Conservation (phyloP, 441 rosid species). For the Eruca vesicaria region DNA sequence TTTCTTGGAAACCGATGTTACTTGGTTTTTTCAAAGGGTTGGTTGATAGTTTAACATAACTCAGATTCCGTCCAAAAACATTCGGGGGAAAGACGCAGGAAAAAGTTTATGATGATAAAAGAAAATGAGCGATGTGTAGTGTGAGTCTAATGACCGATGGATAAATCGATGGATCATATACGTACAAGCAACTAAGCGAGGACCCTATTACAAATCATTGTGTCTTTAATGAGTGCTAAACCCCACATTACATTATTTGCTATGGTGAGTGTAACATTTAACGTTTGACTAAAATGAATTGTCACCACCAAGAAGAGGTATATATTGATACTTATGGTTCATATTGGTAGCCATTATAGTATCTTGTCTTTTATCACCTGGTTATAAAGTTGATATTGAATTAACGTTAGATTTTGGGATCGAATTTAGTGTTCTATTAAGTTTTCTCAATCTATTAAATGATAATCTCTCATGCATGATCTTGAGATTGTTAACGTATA, state of each 20-base stretch:
- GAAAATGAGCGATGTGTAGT: conserved; percentile 3
- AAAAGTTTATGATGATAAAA: conserved; percentile 6
- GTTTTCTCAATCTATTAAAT: not conserved
- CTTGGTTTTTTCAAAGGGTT: not conserved
- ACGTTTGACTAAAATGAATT: conserved; percentile 24
- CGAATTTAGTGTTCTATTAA: not conserved
- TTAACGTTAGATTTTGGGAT: not conserved
- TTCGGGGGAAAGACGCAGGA: not conserved
- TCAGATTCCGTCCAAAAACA: conserved; percentile 9
- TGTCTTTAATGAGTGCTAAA: conserved; percentile 13
- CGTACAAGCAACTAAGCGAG: not conserved
- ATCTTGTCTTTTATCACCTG: not conserved
- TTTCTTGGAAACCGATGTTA: no score
- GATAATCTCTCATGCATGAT: not conserved
- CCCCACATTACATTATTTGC: conserved; percentile 14
- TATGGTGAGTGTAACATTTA: conserved; percentile 18
- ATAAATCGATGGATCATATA: conserved; percentile 1
- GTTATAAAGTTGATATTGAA: not conserved
- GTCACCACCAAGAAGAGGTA: conserved; percentile 25
- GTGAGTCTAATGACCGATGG: not conserved
- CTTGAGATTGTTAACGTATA: not conserved
- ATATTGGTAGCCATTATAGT: not conserved
- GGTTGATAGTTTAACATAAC: not conserved
- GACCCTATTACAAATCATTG: conserved; percentile 21
- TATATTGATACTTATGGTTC: not conserved